Evolutionary conservation across 169 alveolate species (phyloP).

Genomic region (Perkinsus marinus): DNA sequence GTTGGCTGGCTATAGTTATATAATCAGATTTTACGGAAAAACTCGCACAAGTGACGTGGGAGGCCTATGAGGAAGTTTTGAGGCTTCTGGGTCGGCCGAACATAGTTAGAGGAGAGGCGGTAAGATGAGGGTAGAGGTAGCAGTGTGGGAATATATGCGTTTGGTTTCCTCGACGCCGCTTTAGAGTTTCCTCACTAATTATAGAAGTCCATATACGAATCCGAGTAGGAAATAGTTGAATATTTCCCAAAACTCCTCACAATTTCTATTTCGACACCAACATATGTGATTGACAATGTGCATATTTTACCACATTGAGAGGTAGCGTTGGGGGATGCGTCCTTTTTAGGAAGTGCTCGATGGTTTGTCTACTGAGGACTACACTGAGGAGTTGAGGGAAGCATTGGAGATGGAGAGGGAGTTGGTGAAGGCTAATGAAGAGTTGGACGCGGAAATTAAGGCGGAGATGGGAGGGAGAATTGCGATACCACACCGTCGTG

Average conservation of each 20-base stretch:
- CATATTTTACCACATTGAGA: too few relatives aligned
- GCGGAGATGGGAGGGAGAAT: not conserved
- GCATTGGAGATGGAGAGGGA: not conserved
- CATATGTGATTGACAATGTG: too few relatives aligned
- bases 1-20: not conserved
- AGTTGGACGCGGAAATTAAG: not conserved
- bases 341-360: not conserved
- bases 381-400: not conserved
- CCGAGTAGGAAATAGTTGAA: too few relatives aligned
- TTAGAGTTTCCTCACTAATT: too few relatives aligned
- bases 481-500: not conserved
- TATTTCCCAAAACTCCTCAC: too few relatives aligned
- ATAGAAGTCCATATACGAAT: too few relatives aligned
- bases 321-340: not conserved
- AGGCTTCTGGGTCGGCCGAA: not conserved
- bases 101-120: not conserved
- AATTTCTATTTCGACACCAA: too few relatives aligned
- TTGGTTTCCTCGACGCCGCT: too few relatives aligned
- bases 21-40: not conserved
- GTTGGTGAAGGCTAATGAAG: not conserved
- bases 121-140: not conserved
- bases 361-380: not conserved
- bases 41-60: not conserved
- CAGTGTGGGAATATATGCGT: too few relatives aligned
- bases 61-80: not conserved